Base-by-base conservation (phyloP, 2,329 filamentous ascomycete genomes). In the Orbilia quercus region DNA sequence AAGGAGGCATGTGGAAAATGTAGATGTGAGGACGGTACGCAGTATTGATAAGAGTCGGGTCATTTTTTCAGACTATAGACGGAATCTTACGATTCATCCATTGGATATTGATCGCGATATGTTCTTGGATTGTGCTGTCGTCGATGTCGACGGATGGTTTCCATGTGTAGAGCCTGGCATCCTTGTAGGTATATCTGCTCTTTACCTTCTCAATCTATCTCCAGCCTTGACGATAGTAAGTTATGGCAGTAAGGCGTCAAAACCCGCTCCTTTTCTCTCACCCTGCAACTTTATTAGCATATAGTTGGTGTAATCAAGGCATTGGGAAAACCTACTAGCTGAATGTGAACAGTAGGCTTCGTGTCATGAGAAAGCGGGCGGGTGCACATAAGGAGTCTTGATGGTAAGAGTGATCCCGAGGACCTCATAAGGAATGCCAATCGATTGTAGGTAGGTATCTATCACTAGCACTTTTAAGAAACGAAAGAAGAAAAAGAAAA, bases 381-480 rank as follows among this genome's bases (percentile, higher is more conserved):
- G n/a, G n/a, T n/a, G n/a, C n/a, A n/a, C n/a, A n/a, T n/a, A n/a
- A n/a, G 65, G 38, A 60, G 44, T 45, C 36, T 59, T 28, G 23
- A 18, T 2, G n/a, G 25, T 12, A 18, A 16, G 44, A 23, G n/a
- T 20, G 48, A 57, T 57, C 53, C 53, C 3, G 20, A 57, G 38
- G 53, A 44, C 38, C 53, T 44, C 22, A 20, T 18, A 25, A 55
- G 5, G 38, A 62, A 47, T 36, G 42, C 36, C 12, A 64, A 58
- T 73, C 54, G 48, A 73, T 73, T 73, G 50, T 51, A 63, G 31
- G 53, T 65, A 73, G 60, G 60, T 73, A 73, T 66, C 60, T 73
- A 73, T 66, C 60, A 62, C 55, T 66, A 73, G 28, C 47, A 73
- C 69, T 73, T 73, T 73, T 73, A 44, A 38, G 12, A 31, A 50